Evolutionary conservation across 108 stramenopile species (phyloP).

Genomic region (Asterionellopsis glacialis): DNA sequence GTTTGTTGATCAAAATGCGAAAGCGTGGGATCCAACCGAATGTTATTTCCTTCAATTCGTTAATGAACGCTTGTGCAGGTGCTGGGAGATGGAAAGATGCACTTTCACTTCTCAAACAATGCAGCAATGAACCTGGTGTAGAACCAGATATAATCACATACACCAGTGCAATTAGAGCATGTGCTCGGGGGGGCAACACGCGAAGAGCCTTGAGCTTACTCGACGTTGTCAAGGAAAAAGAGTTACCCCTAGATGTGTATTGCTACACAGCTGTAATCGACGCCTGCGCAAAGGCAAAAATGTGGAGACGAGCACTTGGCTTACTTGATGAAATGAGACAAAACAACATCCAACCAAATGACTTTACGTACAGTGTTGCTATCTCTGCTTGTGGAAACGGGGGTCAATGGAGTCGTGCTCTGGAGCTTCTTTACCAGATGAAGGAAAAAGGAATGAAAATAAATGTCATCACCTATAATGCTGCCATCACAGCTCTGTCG

Average conservation of each 20-base stretch:
- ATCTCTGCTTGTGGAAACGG: conserved; percentile 78
- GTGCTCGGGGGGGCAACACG: conserved; percentile 52
- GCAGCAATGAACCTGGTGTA: conserved; percentile 57
- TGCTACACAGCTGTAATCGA: conserved; percentile 80
- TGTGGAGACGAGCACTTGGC: conserved; percentile 55
- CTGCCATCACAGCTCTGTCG: conserved; percentile 66
- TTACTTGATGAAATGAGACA: conserved; percentile 74
- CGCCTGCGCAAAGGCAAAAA: conserved; percentile 61
- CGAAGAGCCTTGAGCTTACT: conserved; percentile 56
- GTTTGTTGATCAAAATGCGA: conserved; percentile 47
- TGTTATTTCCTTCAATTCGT: conserved; percentile 59
- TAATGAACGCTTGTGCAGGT: conserved; percentile 59
- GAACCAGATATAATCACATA: conserved; percentile 72
- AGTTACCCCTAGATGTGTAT: conserved; percentile 57
- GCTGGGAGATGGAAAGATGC: conserved; percentile 60
- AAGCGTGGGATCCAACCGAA: conserved; percentile 39
- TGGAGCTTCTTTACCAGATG: conserved; percentile 61
- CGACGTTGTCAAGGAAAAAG: conserved; percentile 53
- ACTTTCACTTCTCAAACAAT: conserved; percentile 53
- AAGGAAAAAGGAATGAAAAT: conserved; percentile 47
- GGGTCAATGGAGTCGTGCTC: conserved; percentile 62
- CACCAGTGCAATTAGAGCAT: conserved; percentile 74
- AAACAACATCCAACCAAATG: conserved; percentile 52
- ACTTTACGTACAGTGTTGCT: conserved; percentile 60
- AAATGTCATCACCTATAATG: conserved; percentile 76